A percentile compares a stretch with the other conserved stretches of the same genome.
phyloP scores from a whole-genome alignment of 1,284 basidiomycete genomes.

The Serendipita sp. region DNA sequence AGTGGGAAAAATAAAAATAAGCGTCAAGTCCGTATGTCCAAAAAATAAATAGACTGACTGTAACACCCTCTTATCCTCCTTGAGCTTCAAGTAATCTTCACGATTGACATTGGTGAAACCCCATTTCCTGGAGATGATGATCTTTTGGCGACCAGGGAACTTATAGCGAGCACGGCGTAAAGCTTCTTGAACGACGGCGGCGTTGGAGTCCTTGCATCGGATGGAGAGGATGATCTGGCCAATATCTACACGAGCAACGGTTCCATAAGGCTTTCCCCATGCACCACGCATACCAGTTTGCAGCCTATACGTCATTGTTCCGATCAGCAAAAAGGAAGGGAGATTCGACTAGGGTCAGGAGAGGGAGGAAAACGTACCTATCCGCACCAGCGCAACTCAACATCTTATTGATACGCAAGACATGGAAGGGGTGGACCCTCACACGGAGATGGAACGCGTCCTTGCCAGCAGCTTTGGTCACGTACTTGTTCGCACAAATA shows the following conservation, averaged over 20 bases:
- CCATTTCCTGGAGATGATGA: constrained; percentile 96
- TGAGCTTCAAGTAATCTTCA: constrained; percentile 78
- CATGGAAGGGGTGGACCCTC: constrained; percentile 96
- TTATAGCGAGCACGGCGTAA: constrained; percentile 97
- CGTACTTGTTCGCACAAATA: constrained; percentile 99
- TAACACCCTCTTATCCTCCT: constrained; percentile 77
- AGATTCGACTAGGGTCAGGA: too few species aligned
- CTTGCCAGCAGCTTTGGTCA: constrained; percentile 96
- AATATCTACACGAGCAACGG: constrained; percentile 89
- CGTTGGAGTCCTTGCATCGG: constrained; percentile 83
- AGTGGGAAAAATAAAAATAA: constrained; percentile 3
- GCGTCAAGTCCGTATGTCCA: neutral
- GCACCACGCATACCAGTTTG: constrained; percentile 99
- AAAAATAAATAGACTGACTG: constrained; percentile 40
- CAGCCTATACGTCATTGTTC: constrained; percentile 35
- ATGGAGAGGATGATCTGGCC: constrained; percentile 95
- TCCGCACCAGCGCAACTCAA: constrained; percentile 98
- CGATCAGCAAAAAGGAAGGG: neutral
- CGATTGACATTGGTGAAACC: constrained; percentile 94
- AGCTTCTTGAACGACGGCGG: constrained; percentile 86
- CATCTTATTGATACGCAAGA: constrained; percentile 99
- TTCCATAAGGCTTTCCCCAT: constrained; percentile 98
- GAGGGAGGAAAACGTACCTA: constrained; percentile 36
- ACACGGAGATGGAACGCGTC: constrained; percentile 98
- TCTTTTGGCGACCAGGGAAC: constrained; percentile 99